Evolutionary conservation across 163 green algal genomes (phyloP).

Genomic region (Scenedesmus sp.): DNA sequence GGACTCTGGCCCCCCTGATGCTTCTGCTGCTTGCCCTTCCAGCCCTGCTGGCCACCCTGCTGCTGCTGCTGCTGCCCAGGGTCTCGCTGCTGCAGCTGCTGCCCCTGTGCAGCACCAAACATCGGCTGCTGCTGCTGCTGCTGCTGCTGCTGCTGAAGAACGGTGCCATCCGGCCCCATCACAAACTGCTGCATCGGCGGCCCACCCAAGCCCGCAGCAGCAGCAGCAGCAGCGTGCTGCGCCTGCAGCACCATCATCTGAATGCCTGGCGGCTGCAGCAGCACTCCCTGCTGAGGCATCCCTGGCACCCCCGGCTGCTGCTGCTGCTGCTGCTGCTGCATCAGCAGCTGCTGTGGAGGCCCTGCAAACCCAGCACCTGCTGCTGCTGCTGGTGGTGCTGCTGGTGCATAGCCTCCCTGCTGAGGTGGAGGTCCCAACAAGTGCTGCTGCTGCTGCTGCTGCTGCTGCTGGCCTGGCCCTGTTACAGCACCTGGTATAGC

Average conservation of each 20-base stretch:
- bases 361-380: background rate
- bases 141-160: background rate
- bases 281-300: background rate
- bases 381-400: background rate
- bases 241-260: constrained; percentile 10
- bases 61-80: background rate
- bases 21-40: constrained; percentile 6
- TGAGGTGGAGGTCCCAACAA: background rate
- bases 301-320: background rate
- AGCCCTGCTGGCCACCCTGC: background rate
- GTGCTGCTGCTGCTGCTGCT: background rate
- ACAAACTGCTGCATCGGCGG: constrained; percentile 4
- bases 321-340: background rate
- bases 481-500: background rate
- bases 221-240: background rate
- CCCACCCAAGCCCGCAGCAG: background rate
- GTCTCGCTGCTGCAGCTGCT: background rate
- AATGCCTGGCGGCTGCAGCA: background rate
- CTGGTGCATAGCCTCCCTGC: background rate
- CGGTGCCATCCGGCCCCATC: background rate
- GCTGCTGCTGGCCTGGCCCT: background rate
- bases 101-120: background rate
- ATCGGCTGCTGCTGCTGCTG: background rate
- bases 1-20: background rate
- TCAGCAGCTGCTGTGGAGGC: background rate